A percentile compares a stretch with the other conserved stretches of the same genome.
Evolutionary conservation across 2,329 filamentous ascomycete genomes (phyloP).

Genomic region (Sclerotinia spermophila): DNA sequence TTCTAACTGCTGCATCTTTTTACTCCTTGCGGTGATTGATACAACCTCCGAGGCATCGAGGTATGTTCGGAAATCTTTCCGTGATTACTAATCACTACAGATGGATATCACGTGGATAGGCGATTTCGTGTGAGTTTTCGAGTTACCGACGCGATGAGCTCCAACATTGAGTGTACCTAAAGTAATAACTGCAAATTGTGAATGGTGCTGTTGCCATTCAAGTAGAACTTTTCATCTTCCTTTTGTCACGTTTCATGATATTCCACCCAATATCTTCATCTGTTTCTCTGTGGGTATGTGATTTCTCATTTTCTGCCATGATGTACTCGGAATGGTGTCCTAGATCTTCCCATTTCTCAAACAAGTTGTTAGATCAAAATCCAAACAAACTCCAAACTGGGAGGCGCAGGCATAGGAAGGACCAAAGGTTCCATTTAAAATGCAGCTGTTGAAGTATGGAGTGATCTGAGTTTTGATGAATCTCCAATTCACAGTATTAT

Average conservation of each 20-base stretch:
- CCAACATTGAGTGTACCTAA: too few species aligned
- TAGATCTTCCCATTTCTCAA: neutral
- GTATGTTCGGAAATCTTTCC: neutral
- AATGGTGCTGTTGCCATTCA: neutral
- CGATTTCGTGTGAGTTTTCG: neutral
- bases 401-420: neutral
- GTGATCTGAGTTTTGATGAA: neutral
- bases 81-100: neutral
- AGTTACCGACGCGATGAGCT: neutral
- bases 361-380: neutral
- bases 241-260: neutral
- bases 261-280: neutral
- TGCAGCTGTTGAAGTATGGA: neutral
- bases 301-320: neutral
- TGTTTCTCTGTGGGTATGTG: neutral
- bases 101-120: neutral
- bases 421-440: neutral
- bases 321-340: accelerated
- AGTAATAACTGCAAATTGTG: neutral
- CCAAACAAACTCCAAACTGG: accelerated
- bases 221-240: neutral
- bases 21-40: too few species aligned
- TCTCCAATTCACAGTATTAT: neutral
- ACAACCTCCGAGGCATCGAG: neutral
- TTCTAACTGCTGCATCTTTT: too few species aligned